These are phyloP conservation scores for Fusarium mundagurra DNA, from an alignment of 2,329 filamentous ascomycete species.

Conservation along the genomic window DNA sequence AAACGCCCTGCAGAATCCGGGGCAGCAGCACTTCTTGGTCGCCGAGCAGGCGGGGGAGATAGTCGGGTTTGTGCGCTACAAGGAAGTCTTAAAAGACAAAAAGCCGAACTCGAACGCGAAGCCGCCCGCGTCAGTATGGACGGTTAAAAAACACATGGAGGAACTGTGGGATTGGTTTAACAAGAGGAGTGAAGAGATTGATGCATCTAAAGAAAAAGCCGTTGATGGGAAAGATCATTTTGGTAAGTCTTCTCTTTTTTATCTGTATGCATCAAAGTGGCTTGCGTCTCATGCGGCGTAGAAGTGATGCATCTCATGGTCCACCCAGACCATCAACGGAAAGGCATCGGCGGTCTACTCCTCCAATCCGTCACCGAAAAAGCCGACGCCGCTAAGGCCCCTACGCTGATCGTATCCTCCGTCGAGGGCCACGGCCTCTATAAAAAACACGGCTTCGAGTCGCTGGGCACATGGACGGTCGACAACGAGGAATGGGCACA, in stretches of 20 bases:
- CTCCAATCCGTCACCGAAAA: constrained; percentile 22
- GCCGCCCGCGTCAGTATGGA: not conserved
- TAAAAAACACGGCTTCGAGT: constrained; percentile 22
- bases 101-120: constrained; percentile 19
- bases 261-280: not conserved
- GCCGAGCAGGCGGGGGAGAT: constrained; percentile 24
- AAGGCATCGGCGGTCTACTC: constrained; percentile 31
- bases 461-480: constrained; percentile 28
- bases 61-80: constrained; percentile 36
- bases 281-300: constrained; percentile 3
- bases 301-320: constrained; percentile 41
- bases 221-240: constrained; percentile 25
- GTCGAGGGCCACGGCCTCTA: constrained; percentile 30
- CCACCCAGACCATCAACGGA: constrained; percentile 34
- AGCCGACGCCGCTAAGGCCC: constrained; percentile 20
- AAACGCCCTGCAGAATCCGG: constrained; percentile 25
- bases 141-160: constrained; percentile 32
- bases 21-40: constrained; percentile 16
- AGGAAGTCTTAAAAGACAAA: not conserved
- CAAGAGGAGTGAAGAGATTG: constrained; percentile 27
- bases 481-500: constrained; percentile 35
- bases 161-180: constrained; percentile 35
- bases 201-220: constrained; percentile 24
- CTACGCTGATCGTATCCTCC: constrained; percentile 31
- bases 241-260: constrained; percentile 11